Evolutionary conservation across 805 yeast genomes (phyloP).

Genomic region (Saturnispora sekii): DNA sequence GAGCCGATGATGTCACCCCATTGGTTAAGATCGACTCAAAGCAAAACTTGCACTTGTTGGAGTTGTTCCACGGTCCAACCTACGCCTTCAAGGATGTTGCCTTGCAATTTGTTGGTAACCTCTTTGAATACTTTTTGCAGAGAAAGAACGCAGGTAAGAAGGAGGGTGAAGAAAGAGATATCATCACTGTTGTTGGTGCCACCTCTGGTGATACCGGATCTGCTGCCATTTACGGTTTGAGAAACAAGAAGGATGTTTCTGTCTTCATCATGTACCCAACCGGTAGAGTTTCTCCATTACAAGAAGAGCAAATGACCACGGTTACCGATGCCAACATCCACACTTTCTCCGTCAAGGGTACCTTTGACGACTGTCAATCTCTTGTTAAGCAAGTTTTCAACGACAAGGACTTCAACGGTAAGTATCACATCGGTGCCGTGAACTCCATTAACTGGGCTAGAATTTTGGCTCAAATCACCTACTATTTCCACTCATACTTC

Average conservation of each 20-base stretch:
- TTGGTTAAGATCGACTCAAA: slow-evolving; percentile 42
- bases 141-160: slow-evolving; percentile 53
- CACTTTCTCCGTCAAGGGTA: slow-evolving; percentile 89
- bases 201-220: slow-evolving; percentile 99
- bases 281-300: slow-evolving; percentile 95
- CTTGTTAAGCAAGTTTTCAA: slow-evolving; percentile 89
- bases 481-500: slow-evolving; percentile 90
- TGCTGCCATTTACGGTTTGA: slow-evolving; percentile 95
- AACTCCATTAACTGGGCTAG: slow-evolving; percentile 99
- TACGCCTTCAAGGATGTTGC: slow-evolving; percentile 99
- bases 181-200: slow-evolving; percentile 95
- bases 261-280: slow-evolving; percentile 95
- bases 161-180: slow-evolving; percentile 51
- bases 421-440: slow-evolving; percentile 93
- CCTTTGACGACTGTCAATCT: slow-evolving; percentile 98
- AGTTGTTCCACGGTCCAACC: slow-evolving; percentile 97
- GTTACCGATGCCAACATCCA: slow-evolving; percentile 89
- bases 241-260: slow-evolving; percentile 96
- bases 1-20: slow-evolving; percentile 85
- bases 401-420: slow-evolving; percentile 76
- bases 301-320: slow-evolving; percentile 98
- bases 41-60: slow-evolving; percentile 60
- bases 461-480: slow-evolving; percentile 94
- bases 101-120: slow-evolving; percentile 92
- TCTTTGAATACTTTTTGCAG: slow-evolving; percentile 82